Base-by-base conservation (phyloP, 306 rosid species). In the Cicer yamashitae region DNA sequence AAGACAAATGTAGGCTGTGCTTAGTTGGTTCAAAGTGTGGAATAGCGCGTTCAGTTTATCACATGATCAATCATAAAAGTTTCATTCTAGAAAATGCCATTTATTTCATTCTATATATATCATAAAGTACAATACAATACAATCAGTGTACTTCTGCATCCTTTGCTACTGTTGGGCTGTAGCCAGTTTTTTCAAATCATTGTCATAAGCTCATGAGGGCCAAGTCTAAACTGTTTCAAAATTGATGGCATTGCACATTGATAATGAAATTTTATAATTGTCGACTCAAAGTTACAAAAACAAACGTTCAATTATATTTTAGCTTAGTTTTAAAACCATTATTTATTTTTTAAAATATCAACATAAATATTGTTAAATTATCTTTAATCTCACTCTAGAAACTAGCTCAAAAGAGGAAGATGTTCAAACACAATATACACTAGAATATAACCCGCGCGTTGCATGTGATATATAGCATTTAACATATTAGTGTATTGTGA, bases 1-100 rank as follows among this genome's bases (percentile, higher is more conserved):
- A 67, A 78, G 91, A 86, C 92, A 88, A 67, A 67, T 39, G 46
- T 71, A 47, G 59, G 71, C 64, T 83, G 10, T 85, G 84, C 67
- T 84, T 52, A 81, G 84, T 74, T 79, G 85, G 63, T 83, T 64
- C 51, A 15, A 41, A 64, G 52, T 13, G 37, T 58, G 14, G 8
- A 61, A 83, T 46, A 50, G 79, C 73, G 30, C 47, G 62, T 60
- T 71, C 81, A 70, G 74, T 80, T 67, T 70, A 43, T 53, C 82
- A 67, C 84, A 67, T 76, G 60, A 47, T 73, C 52, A 71, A 76
- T 68, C 62, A 80, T 8, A 72, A 61, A 89, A 79, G 40, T 84
- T 81, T 18, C 54, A 66, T 73, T 70, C 17, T 7, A 54, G 11
- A 41, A 17, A 22, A 60, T 8, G 34, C 50, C 48, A 57, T 58